These are phyloP conservation scores for Solanum chmielewskii DNA, from an alignment of 257 asterid genomes.

Conservation along the genomic window DNA sequence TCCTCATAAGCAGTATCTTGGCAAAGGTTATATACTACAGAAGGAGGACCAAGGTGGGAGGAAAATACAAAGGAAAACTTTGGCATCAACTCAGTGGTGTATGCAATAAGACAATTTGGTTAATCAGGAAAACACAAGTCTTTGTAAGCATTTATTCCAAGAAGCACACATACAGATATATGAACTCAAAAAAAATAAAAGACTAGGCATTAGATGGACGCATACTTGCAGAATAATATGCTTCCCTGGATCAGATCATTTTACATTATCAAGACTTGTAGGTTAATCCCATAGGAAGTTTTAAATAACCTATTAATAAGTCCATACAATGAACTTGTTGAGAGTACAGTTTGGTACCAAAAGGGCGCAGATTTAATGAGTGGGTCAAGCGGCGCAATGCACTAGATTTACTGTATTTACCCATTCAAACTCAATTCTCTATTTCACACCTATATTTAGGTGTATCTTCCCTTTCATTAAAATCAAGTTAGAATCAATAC, in stretches of 20 bases:
- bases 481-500: neutral
- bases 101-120: neutral
- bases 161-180: neutral
- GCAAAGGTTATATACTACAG: slow-evolving; percentile 74
- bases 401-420: neutral
- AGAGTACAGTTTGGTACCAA: neutral
- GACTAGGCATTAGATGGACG: neutral
- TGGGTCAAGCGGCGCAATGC: neutral
- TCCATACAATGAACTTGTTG: neutral
- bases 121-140: neutral
- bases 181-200: neutral
- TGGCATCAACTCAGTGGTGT: neutral
- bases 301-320: neutral
- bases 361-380: neutral
- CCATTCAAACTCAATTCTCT: neutral
- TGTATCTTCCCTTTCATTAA: neutral
- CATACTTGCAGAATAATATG: neutral
- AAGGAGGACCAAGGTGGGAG: neutral
- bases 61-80: slow-evolving; percentile 1
- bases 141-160: neutral
- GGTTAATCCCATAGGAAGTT: neutral
- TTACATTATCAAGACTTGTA: neutral
- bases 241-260: neutral
- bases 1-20: slow-evolving; percentile 54
- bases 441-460: neutral